phyloP scores from a whole-genome alignment of 2,329 filamentous ascomycete species.

The Colletotrichum sp. region DNA sequence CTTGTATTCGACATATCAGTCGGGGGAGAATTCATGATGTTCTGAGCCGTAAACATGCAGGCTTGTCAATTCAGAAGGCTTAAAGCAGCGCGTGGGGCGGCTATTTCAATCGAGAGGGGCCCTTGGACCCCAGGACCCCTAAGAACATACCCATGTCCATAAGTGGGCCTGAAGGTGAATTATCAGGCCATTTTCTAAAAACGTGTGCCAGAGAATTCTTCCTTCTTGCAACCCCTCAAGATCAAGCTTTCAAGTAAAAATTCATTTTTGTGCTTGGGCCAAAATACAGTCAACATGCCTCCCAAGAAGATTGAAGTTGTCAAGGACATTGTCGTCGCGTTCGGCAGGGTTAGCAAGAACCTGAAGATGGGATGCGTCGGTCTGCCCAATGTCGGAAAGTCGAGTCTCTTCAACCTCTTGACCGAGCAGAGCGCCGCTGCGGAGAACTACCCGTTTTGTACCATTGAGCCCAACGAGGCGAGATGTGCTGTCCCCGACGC shows the following conservation, averaged over 20 bases:
- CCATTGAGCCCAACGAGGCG: slow-evolving; percentile 52
- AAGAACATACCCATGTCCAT: background rate
- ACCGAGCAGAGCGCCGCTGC: slow-evolving; percentile 50
- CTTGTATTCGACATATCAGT: background rate
- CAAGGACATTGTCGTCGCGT: slow-evolving; percentile 49
- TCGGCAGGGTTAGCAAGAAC: slow-evolving; percentile 48
- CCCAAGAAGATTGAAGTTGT: slow-evolving; percentile 45
- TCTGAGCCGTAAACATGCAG: background rate
- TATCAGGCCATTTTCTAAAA: slow-evolving; percentile 6
- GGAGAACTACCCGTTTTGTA: slow-evolving; percentile 52
- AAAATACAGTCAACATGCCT: slow-evolving; percentile 34
- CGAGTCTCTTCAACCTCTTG: slow-evolving; percentile 50
- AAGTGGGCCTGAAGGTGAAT: background rate
- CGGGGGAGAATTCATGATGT: background rate
- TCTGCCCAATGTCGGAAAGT: slow-evolving; percentile 50
- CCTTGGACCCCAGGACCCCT: background rate
- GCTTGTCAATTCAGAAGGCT: background rate
- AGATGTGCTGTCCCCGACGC: slow-evolving; percentile 49
- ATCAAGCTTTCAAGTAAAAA: background rate
- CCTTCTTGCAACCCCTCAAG: background rate
- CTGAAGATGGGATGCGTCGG: slow-evolving; percentile 53
- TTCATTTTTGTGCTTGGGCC: background rate
- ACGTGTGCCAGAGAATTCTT: background rate
- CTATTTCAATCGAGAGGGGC: background rate
- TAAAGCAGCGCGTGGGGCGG: background rate